Percentiles rank a stretch among this genome's conserved stretches.
phyloP scores from a whole-genome alignment of 345 rosid genomes.

The Toxicodendron radicans region DNA sequence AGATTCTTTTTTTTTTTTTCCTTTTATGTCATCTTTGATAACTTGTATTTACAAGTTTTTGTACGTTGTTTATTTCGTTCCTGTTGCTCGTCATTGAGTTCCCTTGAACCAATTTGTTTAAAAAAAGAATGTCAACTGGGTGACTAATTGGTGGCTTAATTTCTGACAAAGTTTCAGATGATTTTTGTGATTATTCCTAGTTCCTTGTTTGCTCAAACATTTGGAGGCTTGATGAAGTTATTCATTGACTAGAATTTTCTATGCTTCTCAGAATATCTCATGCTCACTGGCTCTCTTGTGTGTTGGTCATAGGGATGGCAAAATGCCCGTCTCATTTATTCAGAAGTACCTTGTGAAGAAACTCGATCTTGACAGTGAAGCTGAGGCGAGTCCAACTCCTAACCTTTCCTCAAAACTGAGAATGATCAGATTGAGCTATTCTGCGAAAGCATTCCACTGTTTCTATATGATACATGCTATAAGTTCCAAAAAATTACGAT shows the following conservation, averaged over 20 bases:
- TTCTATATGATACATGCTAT: too few relatives aligned
- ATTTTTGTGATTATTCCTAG: not conserved
- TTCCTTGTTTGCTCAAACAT: not conserved
- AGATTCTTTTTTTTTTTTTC: not conserved
- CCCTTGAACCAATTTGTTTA: not conserved
- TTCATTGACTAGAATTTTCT: not conserved
- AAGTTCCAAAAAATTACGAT: too few relatives aligned
- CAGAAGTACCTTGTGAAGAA: slow-evolving; percentile 71
- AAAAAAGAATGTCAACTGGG: not conserved
- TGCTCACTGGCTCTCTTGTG: slow-evolving; percentile 7
- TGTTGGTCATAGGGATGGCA: slow-evolving; percentile 57
- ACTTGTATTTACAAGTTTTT: not conserved
- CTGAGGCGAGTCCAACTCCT: slow-evolving; percentile 47
- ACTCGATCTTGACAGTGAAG: slow-evolving; percentile 56
- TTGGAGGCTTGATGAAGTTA: not conserved
- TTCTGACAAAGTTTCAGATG: not conserved
- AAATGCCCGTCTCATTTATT: slow-evolving; percentile 62
- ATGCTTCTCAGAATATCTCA: not conserved
- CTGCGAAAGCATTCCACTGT: too few relatives aligned
- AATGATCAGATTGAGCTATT: too few relatives aligned
- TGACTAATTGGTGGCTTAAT: not conserved
- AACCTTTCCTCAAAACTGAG: too few relatives aligned
- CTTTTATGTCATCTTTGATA: not conserved
- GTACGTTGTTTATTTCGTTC: not conserved
- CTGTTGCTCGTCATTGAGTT: not conserved